phyloP scores from a whole-genome alignment of 352 stramenopile genomes.

The Globisporangium rhizosaccharum region DNA sequence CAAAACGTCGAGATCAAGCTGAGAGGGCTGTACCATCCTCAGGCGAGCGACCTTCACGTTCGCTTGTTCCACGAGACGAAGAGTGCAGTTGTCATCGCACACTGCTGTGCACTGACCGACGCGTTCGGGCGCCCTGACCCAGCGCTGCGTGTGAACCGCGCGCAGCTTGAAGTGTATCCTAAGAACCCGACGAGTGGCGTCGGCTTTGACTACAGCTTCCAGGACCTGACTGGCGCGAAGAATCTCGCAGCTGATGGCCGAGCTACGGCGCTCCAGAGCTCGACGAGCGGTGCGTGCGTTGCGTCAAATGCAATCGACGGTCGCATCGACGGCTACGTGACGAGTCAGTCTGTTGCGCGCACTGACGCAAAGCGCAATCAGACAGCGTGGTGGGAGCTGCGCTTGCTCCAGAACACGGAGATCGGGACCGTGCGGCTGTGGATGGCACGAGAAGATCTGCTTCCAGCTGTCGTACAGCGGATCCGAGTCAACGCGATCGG shows the following conservation, averaged over 20 bases:
- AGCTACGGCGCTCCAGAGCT: constrained; percentile 60
- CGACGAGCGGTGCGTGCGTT: constrained; percentile 41
- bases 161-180: constrained; percentile 32
- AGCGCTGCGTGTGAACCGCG: constrained; percentile 32
- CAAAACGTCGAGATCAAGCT: constrained; percentile 44
- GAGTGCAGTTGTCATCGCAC: constrained; percentile 33
- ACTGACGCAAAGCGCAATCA: constrained; percentile 25
- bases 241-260: constrained; percentile 56
- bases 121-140: constrained; percentile 41
- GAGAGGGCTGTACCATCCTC: constrained; percentile 61
- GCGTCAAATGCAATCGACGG: constrained; percentile 71
- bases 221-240: constrained; percentile 26
- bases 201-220: constrained; percentile 70
- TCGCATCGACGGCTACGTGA: constrained; percentile 30
- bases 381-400: constrained; percentile 67
- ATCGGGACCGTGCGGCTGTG: constrained; percentile 64
- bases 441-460: constrained; percentile 23
- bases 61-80: constrained; percentile 44
- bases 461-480: constrained; percentile 22
- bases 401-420: constrained; percentile 29
- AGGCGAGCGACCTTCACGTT: constrained; percentile 44
- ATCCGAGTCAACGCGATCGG: constrained; percentile 32
- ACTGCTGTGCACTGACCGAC: constrained; percentile 33
- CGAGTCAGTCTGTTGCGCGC: constrained; percentile 43
- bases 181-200: constrained; percentile 54